Base-by-base conservation (phyloP, 2,329 filamentous ascomycete genomes). In the Zymoseptoria pseudotritici region DNA sequence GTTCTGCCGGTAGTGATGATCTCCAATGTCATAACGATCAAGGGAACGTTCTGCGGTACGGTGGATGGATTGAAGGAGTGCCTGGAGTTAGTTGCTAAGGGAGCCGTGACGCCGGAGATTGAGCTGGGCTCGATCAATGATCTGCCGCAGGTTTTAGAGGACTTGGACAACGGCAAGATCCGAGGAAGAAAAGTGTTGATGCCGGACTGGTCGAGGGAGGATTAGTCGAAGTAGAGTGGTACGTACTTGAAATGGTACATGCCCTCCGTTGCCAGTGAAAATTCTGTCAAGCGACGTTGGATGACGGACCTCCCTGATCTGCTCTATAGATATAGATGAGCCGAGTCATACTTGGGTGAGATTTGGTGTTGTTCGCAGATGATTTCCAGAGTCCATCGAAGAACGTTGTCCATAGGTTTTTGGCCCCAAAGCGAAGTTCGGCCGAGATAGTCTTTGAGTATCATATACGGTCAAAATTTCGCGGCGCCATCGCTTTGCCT, bases 41-140 rank as follows among this genome's bases (percentile, higher is more conserved):
- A 65, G 46, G 62, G 63, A 26, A 75, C 74, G 8, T 80, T 79
- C 50, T 76, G 75, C 3, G 77, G 77, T 0, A 77, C 76, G 58
- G 66, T 76, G 1, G 58, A 61, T 10, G 76, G 78, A 57, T 62
- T 80, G n/a, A 63, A 69, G 36, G 68, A 74, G 50, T 73, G 75
- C 2, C 61, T 76, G 51, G 61, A 73, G 6, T 61, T 77, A 49
- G 74, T 79, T 58, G 65, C 68, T 0, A 61, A 69, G 29, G 71
- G 72, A 4, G 65, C 70, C 1, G 68, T 78, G 22, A 62, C 54
- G 17, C 76, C 75, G 4, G 70, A 72, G 46, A 72, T 78, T 4
- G 67, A 73, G 55, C 68, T 66, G 6, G 70, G 66, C 6, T 67
- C 61, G 11, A 63, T 77, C 50, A 59, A 69, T 17, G 66, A 75